These are phyloP conservation scores for Fusarium ambrosium DNA, from an alignment of 2,329 filamentous ascomycete genomes.

Conservation along the genomic window DNA sequence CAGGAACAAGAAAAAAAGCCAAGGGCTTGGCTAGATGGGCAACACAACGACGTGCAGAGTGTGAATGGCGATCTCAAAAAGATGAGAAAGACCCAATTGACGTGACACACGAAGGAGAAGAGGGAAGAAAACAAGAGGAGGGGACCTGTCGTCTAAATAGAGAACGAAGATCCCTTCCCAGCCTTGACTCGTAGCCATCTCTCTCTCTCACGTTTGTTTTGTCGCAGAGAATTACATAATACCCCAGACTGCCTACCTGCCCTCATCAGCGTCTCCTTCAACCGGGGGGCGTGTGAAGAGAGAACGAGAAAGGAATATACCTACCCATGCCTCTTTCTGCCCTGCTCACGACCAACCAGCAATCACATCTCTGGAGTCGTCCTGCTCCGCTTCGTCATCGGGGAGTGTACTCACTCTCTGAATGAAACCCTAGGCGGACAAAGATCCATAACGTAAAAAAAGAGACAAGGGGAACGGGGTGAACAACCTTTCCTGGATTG, in stretches of 20 bases:
- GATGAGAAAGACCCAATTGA: conserved; percentile 11
- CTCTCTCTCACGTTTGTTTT: background rate
- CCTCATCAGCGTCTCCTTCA: background rate
- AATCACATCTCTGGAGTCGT: background rate
- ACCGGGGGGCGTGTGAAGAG: background rate
- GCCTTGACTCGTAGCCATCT: background rate
- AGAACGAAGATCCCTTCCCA: conserved; percentile 4
- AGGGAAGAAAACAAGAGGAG: background rate
- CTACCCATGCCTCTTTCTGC: background rate
- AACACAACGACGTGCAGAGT: background rate
- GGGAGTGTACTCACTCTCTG: background rate
- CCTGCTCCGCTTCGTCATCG: background rate
- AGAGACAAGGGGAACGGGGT: conserved; percentile 11
- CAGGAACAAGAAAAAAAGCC: conserved; percentile 6
- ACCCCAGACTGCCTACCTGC: background rate
- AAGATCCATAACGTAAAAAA: conserved; percentile 42
- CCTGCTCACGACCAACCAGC: conserved; percentile 24
- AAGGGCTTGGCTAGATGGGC: conserved; percentile 28
- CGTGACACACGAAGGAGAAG: background rate
- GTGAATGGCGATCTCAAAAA: background rate
- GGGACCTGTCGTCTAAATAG: conserved; percentile 2
- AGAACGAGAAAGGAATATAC: background rate
- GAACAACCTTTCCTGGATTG: conserved; percentile 6
- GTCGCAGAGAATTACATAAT: background rate
- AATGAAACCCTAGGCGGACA: conserved; percentile 34